Conservation (phyloP, 1,284 basidiomycete genomes). For the Blastosporella zonata region DNA sequence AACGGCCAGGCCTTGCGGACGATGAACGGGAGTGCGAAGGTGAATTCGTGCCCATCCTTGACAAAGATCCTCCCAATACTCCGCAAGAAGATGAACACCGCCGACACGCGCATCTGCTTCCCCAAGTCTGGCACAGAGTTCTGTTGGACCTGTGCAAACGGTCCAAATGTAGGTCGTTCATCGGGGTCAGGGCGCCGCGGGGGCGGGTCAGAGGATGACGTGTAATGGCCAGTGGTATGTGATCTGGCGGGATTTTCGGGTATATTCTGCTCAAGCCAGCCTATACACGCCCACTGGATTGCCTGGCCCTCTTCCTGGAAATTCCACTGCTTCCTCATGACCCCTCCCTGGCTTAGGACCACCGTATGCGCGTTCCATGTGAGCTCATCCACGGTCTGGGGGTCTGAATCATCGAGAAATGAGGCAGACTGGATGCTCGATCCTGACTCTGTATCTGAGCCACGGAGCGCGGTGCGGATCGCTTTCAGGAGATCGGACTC, state of each 20-base stretch:
- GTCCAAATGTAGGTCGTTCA: constrained; percentile 54
- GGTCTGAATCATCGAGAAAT: constrained; percentile 34
- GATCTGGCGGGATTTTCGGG: constrained; percentile 29
- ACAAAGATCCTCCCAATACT: constrained; percentile 74
- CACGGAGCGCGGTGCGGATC: constrained; percentile 50
- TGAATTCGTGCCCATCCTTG: constrained; percentile 71
- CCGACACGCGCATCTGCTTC: constrained; percentile 41
- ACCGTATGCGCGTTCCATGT: constrained; percentile 72
- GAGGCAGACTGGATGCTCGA: constrained; percentile 37
- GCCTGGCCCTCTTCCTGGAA: constrained; percentile 69
- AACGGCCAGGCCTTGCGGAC: constrained; percentile 79
- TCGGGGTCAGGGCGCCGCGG: constrained; percentile 24
- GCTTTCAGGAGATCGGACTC: constrained; percentile 49
- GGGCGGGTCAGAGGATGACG: constrained; percentile 27
- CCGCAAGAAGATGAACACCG: constrained; percentile 77
- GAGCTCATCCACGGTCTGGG: constrained; percentile 49
- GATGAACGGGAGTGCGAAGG: constrained; percentile 80
- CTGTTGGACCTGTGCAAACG: constrained; percentile 45
- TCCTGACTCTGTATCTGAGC: constrained; percentile 40
- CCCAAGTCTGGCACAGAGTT: constrained; percentile 32
- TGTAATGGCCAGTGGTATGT: constrained; percentile 37
- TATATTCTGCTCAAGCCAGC: constrained; percentile 58
- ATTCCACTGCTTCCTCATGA: constrained; percentile 73
- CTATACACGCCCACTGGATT: constrained; percentile 76
- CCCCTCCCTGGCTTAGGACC: constrained; percentile 65